Evolutionary conservation across 2,329 filamentous ascomycete species (phyloP).

Genomic region (Nothopassalora personata): DNA sequence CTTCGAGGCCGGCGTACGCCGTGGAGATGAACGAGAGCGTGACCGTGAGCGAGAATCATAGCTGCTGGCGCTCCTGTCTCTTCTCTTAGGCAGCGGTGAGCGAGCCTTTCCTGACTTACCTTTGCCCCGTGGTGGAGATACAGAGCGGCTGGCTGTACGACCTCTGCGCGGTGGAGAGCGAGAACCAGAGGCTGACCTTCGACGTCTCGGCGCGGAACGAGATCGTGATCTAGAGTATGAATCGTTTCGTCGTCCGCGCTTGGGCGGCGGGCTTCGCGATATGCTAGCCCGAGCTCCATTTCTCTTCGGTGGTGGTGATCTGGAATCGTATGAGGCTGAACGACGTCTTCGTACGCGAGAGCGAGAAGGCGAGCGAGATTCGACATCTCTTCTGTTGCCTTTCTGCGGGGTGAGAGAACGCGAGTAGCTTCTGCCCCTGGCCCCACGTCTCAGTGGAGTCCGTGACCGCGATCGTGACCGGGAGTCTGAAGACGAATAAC

Average conservation of each 20-base stretch:
- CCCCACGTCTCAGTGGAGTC: constrained; percentile 20
- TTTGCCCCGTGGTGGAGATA: constrained; percentile 20
- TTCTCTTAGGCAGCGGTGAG: constrained; percentile 19
- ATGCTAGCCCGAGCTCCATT: constrained; percentile 10
- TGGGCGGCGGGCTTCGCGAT: constrained; percentile 19
- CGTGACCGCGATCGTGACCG: constrained; percentile 46
- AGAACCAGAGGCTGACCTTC: constrained; percentile 24
- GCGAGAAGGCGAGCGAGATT: constrained; percentile 13
- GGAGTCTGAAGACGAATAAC: constrained; percentile 52
- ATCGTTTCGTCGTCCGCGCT: constrained; percentile 20
- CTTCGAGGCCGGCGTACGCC: constrained; percentile 19
- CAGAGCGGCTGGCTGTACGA: constrained; percentile 20
- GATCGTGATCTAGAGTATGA: constrained; percentile 18
- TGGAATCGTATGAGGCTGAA: constrained; percentile 22
- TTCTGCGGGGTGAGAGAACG: constrained; percentile 18
- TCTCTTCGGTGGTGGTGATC: constrained; percentile 21
- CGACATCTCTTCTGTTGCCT: constrained; percentile 1
- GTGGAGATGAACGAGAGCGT: constrained; percentile 18
- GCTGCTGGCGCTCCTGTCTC: constrained; percentile 21
- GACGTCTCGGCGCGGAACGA: constrained; percentile 12
- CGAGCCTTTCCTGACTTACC: constrained; percentile 8
- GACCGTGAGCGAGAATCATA: constrained; percentile 23
- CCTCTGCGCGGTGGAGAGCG: constrained; percentile 26
- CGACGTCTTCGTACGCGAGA: constrained; percentile 17
- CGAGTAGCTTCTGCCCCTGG: constrained; percentile 13